A percentile compares a stretch with the other conserved stretches of the same genome.
Evolutionary conservation across 139 green algal genomes (phyloP).

Genomic region (Chlorella ohadii): DNA sequence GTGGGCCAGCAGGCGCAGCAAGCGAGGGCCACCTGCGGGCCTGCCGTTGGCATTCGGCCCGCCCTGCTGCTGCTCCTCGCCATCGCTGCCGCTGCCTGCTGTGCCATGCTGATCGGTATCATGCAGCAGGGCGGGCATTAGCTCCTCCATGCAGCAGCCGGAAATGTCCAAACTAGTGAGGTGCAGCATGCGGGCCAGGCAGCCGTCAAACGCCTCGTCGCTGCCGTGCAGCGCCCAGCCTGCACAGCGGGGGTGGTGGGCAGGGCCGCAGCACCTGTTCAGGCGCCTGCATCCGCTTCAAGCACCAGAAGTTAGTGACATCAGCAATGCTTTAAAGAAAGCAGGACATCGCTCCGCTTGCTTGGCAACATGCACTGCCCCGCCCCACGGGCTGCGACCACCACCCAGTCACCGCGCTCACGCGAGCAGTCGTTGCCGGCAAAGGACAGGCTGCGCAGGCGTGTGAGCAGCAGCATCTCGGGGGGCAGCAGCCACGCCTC

Average conservation of each 20-base stretch:
- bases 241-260: neutral
- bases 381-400: too few relatives aligned
- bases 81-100: neutral
- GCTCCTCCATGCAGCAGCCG: constrained; percentile 4
- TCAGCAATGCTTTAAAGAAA: too few relatives aligned
- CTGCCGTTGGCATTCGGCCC: neutral
- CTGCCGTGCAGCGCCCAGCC: constrained; percentile 30
- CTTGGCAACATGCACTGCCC: too few relatives aligned
- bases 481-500: constrained; percentile 23
- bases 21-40: neutral
- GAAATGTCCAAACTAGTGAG: constrained; percentile 7
- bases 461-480: constrained; percentile 14
- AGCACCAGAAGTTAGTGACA: too few relatives aligned
- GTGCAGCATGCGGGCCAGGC: constrained; percentile 8
- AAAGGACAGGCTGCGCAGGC: constrained; percentile 31
- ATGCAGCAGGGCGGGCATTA: neutral
- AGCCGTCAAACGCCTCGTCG: constrained; percentile 10
- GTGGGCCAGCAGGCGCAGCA: constrained; percentile 17
- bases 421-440: constrained; percentile 29
- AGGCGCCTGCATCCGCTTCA: too few relatives aligned
- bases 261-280: too few relatives aligned
- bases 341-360: too few relatives aligned
- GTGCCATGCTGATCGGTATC: neutral
- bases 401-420: neutral
- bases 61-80: neutral